Evolutionary conservation across 2,329 filamentous ascomycete genomes (phyloP), one percentile per base, ranked within the genome.

Genomic region (Colletotrichum caudatum): DNA sequence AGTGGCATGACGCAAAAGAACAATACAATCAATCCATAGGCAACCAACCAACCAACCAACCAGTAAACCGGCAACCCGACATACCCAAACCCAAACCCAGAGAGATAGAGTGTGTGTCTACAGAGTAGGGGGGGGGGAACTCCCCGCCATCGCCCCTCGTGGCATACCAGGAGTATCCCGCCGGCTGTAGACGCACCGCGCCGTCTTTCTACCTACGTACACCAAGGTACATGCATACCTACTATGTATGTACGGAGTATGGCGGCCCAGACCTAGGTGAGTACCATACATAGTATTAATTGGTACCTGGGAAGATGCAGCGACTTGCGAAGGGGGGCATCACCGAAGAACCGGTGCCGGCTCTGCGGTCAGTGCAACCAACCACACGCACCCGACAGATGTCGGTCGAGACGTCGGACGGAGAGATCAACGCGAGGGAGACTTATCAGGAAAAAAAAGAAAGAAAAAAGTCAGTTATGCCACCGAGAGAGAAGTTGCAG

Each of bases 101-200:
- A 29, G 26, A 29, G 26, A 29, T 29, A 29, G 26, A 29, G 26
- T 29, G 26, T 29, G 26, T 29, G 9, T 35, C 5, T 35, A 35
- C 6, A 35, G 35, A 39, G 11, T 1, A 3, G 37, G 9, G 37
- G 9, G 41, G 68, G 68, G 68, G 68, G 68, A 71, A 58, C 68
- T 67, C 68, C 68, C 68, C 68, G 64, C 50, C 68, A 46, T 58
- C 64, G 50, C 26, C 69, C 68, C 64, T 51, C 64, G 51, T 62
- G 68, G 64, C 68, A 57, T 41, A 56, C 64, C 33, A 62, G 68
- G 68, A 71, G 64, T 39, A 66, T 61, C 48, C 64, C 68, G 68
- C 50, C 56, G 23, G 44, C 39, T 26, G 50, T 23, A 8, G 41
- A 44, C 50, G 29, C 64, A 39, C n/a, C 50, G 29, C 64, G 33